Evolutionary conservation across 192 early-diverging fungal genomes (phyloP).

Genomic region (Glomus cerebriforme): DNA sequence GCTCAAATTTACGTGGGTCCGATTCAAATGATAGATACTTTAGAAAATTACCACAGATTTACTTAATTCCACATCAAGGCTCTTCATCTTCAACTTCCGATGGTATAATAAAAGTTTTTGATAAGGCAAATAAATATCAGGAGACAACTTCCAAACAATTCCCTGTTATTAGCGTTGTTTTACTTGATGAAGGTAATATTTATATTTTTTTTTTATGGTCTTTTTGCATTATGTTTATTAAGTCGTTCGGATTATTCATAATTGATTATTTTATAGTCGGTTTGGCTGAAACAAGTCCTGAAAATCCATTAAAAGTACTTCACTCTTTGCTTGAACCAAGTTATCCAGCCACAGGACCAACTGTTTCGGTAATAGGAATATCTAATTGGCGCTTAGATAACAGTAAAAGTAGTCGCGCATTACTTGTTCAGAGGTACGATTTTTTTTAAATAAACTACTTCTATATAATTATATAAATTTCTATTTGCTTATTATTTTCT

Average conservation of each 20-base stretch:
- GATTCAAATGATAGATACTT: conserved; percentile 27
- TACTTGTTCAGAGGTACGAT: background rate
- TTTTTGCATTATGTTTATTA: too few species aligned
- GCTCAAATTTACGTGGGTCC: conserved; percentile 22
- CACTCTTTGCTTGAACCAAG: too few species aligned
- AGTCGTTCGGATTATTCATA: too few species aligned
- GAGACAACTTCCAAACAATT: conserved; percentile 13
- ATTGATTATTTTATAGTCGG: background rate
- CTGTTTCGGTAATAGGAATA: conserved; percentile 29
- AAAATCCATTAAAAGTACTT: too few species aligned
- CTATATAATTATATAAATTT: too few species aligned
- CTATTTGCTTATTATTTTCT: background rate
- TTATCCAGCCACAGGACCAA: too few species aligned
- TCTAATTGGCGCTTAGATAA: conserved; percentile 34
- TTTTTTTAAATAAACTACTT: too few species aligned
- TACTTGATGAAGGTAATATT: conserved; percentile 19
- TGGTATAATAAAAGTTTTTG: conserved; percentile 29
- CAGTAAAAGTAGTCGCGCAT: conserved; percentile 30
- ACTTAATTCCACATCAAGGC: conserved; percentile 31
- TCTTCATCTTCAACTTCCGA: conserved; percentile 33
- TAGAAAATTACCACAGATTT: conserved; percentile 19
- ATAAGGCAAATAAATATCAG: conserved; percentile 26
- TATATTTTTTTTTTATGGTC: too few species aligned
- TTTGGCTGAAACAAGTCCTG: conserved; percentile 31
- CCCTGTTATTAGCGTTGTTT: conserved; percentile 18